Conservation (phyloP, 2,329 filamentous ascomycete genomes). For the Aspergillus melleus region DNA sequence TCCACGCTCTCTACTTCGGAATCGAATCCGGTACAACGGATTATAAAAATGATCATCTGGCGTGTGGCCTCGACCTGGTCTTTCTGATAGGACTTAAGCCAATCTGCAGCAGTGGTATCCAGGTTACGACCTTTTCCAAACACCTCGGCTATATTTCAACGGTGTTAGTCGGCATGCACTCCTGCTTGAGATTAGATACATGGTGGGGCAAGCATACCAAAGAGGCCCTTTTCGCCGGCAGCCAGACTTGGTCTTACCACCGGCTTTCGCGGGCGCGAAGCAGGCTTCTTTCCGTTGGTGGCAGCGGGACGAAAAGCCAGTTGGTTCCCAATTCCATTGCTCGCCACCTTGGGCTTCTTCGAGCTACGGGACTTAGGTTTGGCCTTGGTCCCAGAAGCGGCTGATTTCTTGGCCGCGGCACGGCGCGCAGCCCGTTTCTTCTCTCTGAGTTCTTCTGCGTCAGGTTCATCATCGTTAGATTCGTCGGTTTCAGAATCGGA, state of each 20-base stretch:
- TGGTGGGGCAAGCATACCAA: conserved; percentile 44
- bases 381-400: conserved; percentile 41
- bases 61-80: conserved; percentile 56
- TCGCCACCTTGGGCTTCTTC: conserved; percentile 59
- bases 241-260: conserved; percentile 54
- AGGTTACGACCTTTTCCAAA: conserved; percentile 57
- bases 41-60: conserved; percentile 62
- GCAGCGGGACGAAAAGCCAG: conserved; percentile 56
- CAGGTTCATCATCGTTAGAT: conserved; percentile 39
- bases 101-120: conserved; percentile 58
- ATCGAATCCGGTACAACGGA: conserved; percentile 75
- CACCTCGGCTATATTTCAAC: conserved; percentile 52
- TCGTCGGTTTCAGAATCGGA: conserved; percentile 43
- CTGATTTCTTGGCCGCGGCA: conserved; percentile 31
- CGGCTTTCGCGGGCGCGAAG: conserved; percentile 51
- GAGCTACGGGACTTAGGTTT: conserved; percentile 39
- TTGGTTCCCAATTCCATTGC: conserved; percentile 46
- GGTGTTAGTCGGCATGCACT: conserved; percentile 24
- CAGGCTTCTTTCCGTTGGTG: conserved; percentile 44
- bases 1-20: conserved; percentile 77
- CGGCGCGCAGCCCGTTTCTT: conserved; percentile 39
- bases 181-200: neutral
- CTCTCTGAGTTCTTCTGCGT: conserved; percentile 53
- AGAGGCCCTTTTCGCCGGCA: conserved; percentile 57
- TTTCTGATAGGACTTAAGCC: conserved; percentile 58